Base-by-base conservation (phyloP, 768 basidiomycete genomes). In the Boletus sp. region DNA sequence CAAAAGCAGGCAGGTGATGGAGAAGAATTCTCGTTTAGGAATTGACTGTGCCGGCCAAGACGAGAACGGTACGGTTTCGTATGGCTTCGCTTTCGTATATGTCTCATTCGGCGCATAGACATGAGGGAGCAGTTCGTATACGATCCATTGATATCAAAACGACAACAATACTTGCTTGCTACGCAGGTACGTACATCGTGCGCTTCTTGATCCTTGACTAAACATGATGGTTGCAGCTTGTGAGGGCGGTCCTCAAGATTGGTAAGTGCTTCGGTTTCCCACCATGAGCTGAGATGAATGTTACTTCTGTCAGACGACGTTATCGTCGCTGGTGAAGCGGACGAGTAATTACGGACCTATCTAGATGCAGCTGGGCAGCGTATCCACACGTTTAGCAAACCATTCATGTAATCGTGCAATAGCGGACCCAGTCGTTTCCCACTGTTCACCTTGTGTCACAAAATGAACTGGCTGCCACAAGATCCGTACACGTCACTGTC, bases 61-160 rank as follows among this genome's bases (percentile, higher is more conserved):
- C 35, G 84, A 94, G 64, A 97, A 92, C 69, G 94, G 95, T 91
- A 47, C 40, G 84, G 72, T 18, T 29, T 54, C 46, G 24, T 15
- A 39, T 33, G 14, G 47, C 7, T 56, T 29, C 30, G 3, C 42
- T 45, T 36, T 35, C 28, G 18, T 24, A 7, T 44, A 14, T 30
- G 47, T 51, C 51, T 60, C 30, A 57, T 30, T 17, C 15, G 18
- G 35, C 7, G 7, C 17, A 14, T 68, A 98, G 96, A 99, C 65
- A 99, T 99, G 96, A 96, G 90, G 80, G 82, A 87, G 68, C 96
- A 98, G 71, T 92, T 94, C 66, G 95, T 98, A 42, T 94, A 95
- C 64, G 97, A 99, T 68, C 96, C 97, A 30, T 76, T 98, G 61
- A 97, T 98, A 73, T 94, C 94, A 41, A 99, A 98, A 77, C 79